These are phyloP conservation scores for Phytophthora citricola DNA, from an alignment of 352 stramenopile genomes.

Conservation along the genomic window DNA sequence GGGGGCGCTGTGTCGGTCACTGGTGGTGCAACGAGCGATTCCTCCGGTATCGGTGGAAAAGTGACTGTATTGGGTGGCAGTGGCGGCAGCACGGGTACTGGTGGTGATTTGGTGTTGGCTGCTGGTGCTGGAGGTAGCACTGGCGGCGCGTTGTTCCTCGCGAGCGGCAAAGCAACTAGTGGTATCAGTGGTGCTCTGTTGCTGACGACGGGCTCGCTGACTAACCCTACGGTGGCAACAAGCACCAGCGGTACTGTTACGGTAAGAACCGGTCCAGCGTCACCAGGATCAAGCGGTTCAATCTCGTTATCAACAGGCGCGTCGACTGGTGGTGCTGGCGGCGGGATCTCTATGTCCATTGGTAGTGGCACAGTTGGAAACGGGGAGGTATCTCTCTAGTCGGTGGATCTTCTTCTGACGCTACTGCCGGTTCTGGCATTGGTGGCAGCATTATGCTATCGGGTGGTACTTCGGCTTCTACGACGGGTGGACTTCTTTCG, in stretches of 20 bases:
- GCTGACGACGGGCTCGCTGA: constrained; percentile 29
- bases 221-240: constrained; percentile 8
- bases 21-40: constrained; percentile 19
- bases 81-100: constrained; percentile 23
- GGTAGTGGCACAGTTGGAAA: constrained; percentile 34
- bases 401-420: constrained; percentile 21
- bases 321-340: constrained; percentile 30
- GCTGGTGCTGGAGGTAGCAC: constrained; percentile 27
- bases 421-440: constrained; percentile 26
- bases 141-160: constrained; percentile 35
- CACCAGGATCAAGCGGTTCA: constrained; percentile 30
- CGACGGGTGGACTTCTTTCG: constrained; percentile 46
- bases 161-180: constrained; percentile 25
- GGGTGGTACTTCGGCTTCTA: constrained; percentile 39
- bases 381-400: constrained; percentile 37
- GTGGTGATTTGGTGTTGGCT: constrained; percentile 20
- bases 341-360: constrained; percentile 36
- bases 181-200: constrained; percentile 26
- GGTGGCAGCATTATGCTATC: constrained; percentile 48
- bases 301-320: constrained; percentile 28
- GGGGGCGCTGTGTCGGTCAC: constrained; percentile 44
- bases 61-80: constrained; percentile 17
- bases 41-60: constrained; percentile 19
- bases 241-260: constrained; percentile 38
- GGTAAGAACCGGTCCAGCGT: constrained; percentile 38